A percentile compares a stretch with the other conserved stretches of the same genome.
phyloP scores from a whole-genome alignment of 2,329 filamentous ascomycete genomes.

The Orbilia javanica region DNA sequence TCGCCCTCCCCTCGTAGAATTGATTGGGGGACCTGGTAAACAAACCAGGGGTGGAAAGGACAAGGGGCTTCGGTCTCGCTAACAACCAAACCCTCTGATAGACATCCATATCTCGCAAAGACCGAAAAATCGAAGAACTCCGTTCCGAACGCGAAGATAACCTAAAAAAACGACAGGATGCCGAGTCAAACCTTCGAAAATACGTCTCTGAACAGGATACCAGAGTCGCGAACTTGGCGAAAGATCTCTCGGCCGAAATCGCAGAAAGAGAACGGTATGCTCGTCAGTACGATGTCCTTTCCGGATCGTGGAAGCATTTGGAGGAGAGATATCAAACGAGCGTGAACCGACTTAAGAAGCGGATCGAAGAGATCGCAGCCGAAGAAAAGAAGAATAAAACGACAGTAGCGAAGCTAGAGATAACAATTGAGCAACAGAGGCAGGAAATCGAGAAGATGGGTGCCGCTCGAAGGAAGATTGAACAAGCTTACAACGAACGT shows the following conservation, averaged over 20 bases:
- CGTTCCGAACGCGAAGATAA: slow-evolving; percentile 62
- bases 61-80: neutral
- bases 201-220: slow-evolving; percentile 60
- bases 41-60: slow-evolving; percentile 3
- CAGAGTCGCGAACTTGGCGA: slow-evolving; percentile 54
- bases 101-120: slow-evolving; percentile 61
- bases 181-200: slow-evolving; percentile 60
- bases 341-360: slow-evolving; percentile 60
- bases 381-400: slow-evolving; percentile 61
- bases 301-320: slow-evolving; percentile 61
- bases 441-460: slow-evolving; percentile 62
- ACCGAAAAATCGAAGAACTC: slow-evolving; percentile 62
- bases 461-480: slow-evolving; percentile 61
- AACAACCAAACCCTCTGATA: slow-evolving; percentile 16
- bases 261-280: slow-evolving; percentile 57
- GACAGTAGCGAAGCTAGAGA: slow-evolving; percentile 60
- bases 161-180: slow-evolving; percentile 59
- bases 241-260: slow-evolving; percentile 47
- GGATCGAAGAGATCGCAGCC: slow-evolving; percentile 60
- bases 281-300: slow-evolving; percentile 62
- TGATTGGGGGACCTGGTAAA: neutral
- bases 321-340: slow-evolving; percentile 61
- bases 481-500: slow-evolving; percentile 60
- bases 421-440: slow-evolving; percentile 62
- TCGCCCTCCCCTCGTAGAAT: neutral